Base-by-base conservation (phyloP, 2,329 filamentous ascomycete genomes). In the Neofusicoccum sp. region DNA sequence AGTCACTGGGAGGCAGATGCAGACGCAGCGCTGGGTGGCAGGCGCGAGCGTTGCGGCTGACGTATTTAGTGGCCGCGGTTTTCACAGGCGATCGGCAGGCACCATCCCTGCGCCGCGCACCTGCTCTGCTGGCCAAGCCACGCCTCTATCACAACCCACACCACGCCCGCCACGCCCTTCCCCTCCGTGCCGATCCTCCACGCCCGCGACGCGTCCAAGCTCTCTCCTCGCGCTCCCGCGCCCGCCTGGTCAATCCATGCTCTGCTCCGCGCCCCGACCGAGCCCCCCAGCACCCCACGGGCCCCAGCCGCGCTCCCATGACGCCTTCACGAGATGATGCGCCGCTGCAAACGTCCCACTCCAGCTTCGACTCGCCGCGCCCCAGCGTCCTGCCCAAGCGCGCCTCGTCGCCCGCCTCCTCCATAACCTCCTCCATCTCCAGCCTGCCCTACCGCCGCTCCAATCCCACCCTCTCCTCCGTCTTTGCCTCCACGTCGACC, bases 371-470 rank as follows among this genome's bases (percentile, higher is more conserved):
- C 70, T 79, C 86, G 66, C 82, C 86, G 67, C 51, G 36, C 38
- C 84, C 87, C 62, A 78, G 83, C 71, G 73, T 76, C 61, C 74
- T 86, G 62, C 82, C 86, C 65, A 90, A 87, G 77, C 79, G 80
- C 65, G 84, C 87, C 61, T 77, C 80, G 63, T 76, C 70, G 56
- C 78, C 78, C 59, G 86, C 72, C 74, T 87, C 67, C 82, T 61
- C 60, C n/a, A 49, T 58, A 49, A 36, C 53, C 43, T 61, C 60
- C 40, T 89, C 76, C 80, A 79, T 89, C 38, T 75, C 79, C 20
- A 77, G 78, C 1, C 75, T 86, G 14, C 82, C 84, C 24, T 84
- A 81, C 66, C 79, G 82, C 47, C 75, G 79, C 28, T 81, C 79
- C 20, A 82, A 81, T 64, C 76, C 79, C 33, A 82, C 81, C 36